Evolutionary conservation across 352 stramenopile genomes (phyloP).

Genomic region (Phytopythium vexans): DNA sequence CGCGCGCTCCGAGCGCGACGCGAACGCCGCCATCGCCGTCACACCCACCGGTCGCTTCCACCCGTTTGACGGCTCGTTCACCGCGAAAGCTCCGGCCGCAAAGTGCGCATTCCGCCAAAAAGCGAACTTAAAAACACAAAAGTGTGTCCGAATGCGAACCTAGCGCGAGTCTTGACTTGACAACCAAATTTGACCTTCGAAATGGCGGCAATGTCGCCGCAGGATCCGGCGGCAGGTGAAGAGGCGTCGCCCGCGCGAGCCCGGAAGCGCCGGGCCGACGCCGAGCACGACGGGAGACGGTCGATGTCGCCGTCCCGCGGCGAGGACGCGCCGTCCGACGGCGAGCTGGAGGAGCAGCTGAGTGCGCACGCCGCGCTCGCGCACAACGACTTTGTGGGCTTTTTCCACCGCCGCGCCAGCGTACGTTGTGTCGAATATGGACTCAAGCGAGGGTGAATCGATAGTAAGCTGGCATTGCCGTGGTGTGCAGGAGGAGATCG

Average conservation of each 20-base stretch:
- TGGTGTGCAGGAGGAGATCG: conserved; percentile 40
- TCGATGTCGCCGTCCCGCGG: not conserved
- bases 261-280: not conserved
- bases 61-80: conserved; percentile 3
- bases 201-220: not conserved
- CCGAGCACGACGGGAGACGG: conserved; percentile 2
- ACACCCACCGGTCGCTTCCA: not conserved
- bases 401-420: conserved; percentile 50
- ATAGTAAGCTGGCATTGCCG: not conserved
- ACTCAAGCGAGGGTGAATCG: not conserved
- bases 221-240: no score
- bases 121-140: no score
- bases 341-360: conserved; percentile 77
- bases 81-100: not conserved
- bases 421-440: conserved; percentile 21
- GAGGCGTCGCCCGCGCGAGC: not conserved
- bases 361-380: conserved; percentile 52
- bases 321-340: conserved; percentile 15
- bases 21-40: conserved; percentile 27
- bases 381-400: conserved; percentile 69
- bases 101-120: not conserved
- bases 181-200: not conserved
- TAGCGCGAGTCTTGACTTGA: no score
- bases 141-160: no score
- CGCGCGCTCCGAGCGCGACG: conserved; percentile 67